Evolutionary conservation across 768 basidiomycete genomes (phyloP), one percentile per base, ranked within the genome.

Genomic region (Podaxis carcinomalis): DNA sequence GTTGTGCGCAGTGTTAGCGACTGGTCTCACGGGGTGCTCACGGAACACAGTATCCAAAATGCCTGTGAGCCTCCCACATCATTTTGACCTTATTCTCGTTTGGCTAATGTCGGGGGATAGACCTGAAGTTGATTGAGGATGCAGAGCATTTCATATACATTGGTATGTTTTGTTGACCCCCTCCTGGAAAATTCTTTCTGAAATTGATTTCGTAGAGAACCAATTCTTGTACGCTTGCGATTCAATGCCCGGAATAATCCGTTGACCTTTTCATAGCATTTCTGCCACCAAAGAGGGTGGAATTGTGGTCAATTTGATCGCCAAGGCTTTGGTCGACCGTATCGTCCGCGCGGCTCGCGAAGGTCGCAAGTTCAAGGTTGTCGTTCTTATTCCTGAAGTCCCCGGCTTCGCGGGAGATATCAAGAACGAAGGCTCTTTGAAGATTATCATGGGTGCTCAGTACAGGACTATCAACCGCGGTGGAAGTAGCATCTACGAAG

Each of bases 1-100:
- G 93, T 83, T 14, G 81, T 93, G 46, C 83, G 96, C 57, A 92
- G 90, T 63, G 90, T 95, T 21, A 86, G 81, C 1, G 96, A 98
- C 73, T 99, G 96, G 96, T 91, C 88, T 67, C 92, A 94, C 67
- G 96, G 95, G 2, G 90, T 95, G 37, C 78, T 95, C 64, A 89
- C 84, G 3, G 96, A 98, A 72, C 83, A 86, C 61, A 94, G 92
- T 72, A 93, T 98, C 62, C 95, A 97, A 74, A 90, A 93, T 66
- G 95, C 96, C 51, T 94, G 92, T 92, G 68, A 70, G 89, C 83
- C 2, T 51, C 36, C 4, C 50, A 32, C 40, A 35, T 10, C 23
- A 51, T 55, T 44, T 54, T n/a, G 44, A 57, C 60, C 36, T 35
- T 19, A 21, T 28, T 6, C 27, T 25, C 36, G 16, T 62, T 50